phyloP scores from a whole-genome alignment of 495 filamentous ascomycete genomes.

The Aspergillus funiculosus region DNA sequence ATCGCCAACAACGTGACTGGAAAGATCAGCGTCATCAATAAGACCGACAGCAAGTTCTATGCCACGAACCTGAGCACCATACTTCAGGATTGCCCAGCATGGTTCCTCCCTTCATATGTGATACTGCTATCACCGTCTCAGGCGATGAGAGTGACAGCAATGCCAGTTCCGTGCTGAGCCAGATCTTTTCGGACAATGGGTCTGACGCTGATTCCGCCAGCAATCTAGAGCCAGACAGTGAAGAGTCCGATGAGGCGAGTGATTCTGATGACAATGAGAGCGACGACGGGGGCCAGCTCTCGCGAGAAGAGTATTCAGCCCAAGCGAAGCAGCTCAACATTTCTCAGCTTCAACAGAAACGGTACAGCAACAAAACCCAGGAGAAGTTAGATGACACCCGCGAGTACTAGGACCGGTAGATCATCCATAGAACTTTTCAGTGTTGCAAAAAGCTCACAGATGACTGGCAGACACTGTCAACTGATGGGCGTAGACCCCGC shows the following conservation, averaged over 20 bases:
- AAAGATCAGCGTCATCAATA: too few species aligned
- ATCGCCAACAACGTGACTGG: too few species aligned
- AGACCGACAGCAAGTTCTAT: too few species aligned
- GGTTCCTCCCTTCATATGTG: too few species aligned
- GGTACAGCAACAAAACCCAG: constrained; percentile 23
- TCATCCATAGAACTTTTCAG: constrained; percentile 1
- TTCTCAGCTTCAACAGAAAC: constrained; percentile 27
- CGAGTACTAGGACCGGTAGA: constrained; percentile 25
- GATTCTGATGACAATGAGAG: constrained; percentile 21
- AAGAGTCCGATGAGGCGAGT: constrained; percentile 14
- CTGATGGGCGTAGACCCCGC: constrained; percentile 19
- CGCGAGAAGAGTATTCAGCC: constrained; percentile 19
- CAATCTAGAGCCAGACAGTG: constrained; percentile 17
- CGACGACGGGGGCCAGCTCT: constrained; percentile 22
- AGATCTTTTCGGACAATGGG: constrained; percentile 4
- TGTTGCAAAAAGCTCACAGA: constrained; percentile 6
- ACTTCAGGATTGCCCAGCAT: too few species aligned
- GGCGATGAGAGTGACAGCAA: too few species aligned
- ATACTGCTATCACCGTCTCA: too few species aligned
- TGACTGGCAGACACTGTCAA: constrained; percentile 20
- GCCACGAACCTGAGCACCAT: too few species aligned
- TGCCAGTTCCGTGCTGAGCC: neutral
- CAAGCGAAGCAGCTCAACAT: constrained; percentile 25
- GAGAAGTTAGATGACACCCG: constrained; percentile 22
- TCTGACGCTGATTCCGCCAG: constrained; percentile 12